Conservation (phyloP, 805 yeast genomes). For the Candida corydali region DNA sequence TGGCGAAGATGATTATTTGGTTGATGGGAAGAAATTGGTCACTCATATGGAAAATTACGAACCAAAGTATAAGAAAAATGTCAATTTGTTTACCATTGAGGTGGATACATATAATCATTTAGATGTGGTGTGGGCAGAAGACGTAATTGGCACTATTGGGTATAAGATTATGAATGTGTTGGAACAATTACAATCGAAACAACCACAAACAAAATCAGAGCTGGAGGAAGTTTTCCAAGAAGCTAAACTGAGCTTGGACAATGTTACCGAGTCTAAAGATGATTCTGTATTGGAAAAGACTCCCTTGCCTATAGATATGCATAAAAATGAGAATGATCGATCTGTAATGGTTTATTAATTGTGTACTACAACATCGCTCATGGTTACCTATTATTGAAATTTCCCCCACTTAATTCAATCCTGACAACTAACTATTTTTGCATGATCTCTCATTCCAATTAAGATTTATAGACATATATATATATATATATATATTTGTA, state of each 20-base stretch:
- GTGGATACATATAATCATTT: conserved; percentile 74
- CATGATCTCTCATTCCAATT: too few relatives aligned
- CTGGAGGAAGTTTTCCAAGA: not conserved
- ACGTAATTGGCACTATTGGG: conserved; percentile 65
- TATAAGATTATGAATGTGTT: conserved; percentile 15
- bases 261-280: not conserved
- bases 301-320: not conserved
- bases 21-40: conserved; percentile 65
- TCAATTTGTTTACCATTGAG: conserved; percentile 34
- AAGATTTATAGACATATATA: too few relatives aligned
- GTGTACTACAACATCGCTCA: too few relatives aligned
- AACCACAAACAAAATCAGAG: not conserved
- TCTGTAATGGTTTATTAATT: not conserved
- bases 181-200: not conserved
- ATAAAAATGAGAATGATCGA: not conserved
- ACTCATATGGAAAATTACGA: conserved; percentile 64
- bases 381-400: too few relatives aligned
- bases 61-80: conserved; percentile 32
- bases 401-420: too few relatives aligned
- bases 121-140: conserved; percentile 91
- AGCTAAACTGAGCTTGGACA: too few relatives aligned
- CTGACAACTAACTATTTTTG: too few relatives aligned
- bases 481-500: too few relatives aligned
- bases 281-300: not conserved
- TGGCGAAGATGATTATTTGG: conserved; percentile 73